phyloP scores from a whole-genome alignment of 371 early-diverging fungal genomes.

The Actinomucor elegans region DNA sequence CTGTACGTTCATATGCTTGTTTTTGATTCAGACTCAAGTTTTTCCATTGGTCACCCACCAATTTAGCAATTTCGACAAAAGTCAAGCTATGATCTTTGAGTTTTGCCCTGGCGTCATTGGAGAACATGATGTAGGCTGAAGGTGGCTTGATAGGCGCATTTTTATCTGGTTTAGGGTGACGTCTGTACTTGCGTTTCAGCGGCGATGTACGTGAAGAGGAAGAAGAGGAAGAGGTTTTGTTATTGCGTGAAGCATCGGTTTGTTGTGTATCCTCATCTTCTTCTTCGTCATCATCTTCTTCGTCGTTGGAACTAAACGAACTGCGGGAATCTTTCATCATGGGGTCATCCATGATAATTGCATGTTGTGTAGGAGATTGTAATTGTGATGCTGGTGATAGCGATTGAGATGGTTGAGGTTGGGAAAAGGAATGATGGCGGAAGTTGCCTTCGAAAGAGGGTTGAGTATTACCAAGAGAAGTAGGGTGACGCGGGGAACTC shows the following conservation, averaged over 20 bases:
- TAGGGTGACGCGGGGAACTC: neutral
- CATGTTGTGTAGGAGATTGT: neutral
- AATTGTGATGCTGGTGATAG: neutral
- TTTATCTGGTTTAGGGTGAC: constrained; percentile 55
- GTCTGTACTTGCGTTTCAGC: constrained; percentile 40
- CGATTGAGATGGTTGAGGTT: neutral
- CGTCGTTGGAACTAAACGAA: constrained; percentile 1
- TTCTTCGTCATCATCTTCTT: neutral
- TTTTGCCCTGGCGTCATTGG: constrained; percentile 44
- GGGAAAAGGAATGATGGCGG: too few relatives aligned
- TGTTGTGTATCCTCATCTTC: neutral
- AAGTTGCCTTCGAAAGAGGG: too few relatives aligned
- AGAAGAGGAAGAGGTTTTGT: neutral
- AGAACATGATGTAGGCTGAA: constrained; percentile 60
- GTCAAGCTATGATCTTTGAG: constrained; percentile 38
- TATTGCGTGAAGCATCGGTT: neutral
- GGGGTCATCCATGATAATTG: neutral
- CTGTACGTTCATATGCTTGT: constrained; percentile 38
- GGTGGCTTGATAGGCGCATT: constrained; percentile 56
- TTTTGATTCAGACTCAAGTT: constrained; percentile 25
- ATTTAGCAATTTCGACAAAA: constrained; percentile 52
- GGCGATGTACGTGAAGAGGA: too few relatives aligned
- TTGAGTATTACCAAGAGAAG: too few relatives aligned
- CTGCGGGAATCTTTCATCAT: neutral
- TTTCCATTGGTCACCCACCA: constrained; percentile 56